Conservation (phyloP, 768 basidiomycete species). For the Termitomyces eurrhizus region DNA sequence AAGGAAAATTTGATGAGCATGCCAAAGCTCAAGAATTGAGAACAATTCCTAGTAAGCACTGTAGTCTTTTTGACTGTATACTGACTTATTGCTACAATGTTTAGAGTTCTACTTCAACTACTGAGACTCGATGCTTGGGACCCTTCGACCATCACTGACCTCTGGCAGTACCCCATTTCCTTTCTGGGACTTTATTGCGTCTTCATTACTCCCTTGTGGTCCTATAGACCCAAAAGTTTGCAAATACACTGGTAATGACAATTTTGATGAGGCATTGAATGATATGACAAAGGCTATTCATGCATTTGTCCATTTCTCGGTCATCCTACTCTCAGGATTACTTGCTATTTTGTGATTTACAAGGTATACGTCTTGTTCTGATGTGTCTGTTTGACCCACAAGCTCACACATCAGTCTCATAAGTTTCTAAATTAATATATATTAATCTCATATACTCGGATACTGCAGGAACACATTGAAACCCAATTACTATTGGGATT, state of each 20-base stretch:
- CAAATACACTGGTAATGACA: too few relatives aligned
- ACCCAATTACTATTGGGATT: too few relatives aligned
- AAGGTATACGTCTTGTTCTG: not conserved
- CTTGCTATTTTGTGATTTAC: not conserved
- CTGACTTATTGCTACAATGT: not conserved
- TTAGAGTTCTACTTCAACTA: not conserved
- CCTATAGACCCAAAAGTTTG: too few relatives aligned
- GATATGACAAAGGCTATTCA: too few relatives aligned
- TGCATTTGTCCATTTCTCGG: not conserved
- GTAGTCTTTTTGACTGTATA: too few relatives aligned
- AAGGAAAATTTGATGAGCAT: conserved; percentile 14
- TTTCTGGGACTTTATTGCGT: not conserved
- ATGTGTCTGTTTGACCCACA: not conserved
- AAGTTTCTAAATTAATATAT: not conserved
- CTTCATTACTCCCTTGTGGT: too few relatives aligned
- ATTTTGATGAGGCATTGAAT: too few relatives aligned
- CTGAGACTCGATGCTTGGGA: not conserved
- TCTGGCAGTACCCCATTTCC: conserved; percentile 11
- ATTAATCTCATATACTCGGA: too few relatives aligned
- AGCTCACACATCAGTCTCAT: not conserved
- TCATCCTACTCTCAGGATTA: not conserved
- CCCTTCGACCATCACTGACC: not conserved
- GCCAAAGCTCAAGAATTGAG: not conserved
- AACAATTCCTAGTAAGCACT: not conserved
- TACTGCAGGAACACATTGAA: too few relatives aligned